Percentiles rank a stretch among this genome's conserved stretches.
Evolutionary conservation across 352 stramenopile species (phyloP).

Genomic region (Blastocystis hominis): DNA sequence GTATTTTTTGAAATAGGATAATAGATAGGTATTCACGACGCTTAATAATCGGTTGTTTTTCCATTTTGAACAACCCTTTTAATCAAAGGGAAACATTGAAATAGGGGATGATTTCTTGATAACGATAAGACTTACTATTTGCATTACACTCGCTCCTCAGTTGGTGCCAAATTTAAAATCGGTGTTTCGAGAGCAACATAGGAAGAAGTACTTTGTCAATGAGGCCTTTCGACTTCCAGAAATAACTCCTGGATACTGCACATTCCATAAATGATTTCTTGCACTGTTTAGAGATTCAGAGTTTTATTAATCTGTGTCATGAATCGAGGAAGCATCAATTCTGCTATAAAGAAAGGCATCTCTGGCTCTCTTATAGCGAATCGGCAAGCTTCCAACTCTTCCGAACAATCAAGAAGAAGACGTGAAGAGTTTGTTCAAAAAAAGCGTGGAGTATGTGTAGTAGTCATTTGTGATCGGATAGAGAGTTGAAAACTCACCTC

Average conservation of each 20-base stretch:
- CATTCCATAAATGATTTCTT: no score
- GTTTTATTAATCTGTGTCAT: background rate
- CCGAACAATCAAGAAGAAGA: background rate
- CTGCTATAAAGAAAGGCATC: conserved; percentile 23
- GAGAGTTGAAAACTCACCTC: background rate
- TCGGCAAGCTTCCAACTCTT: background rate
- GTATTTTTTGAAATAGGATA: background rate
- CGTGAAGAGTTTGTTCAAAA: conserved; percentile 30
- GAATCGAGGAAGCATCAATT: conserved; percentile 28
- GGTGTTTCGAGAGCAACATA: no score
- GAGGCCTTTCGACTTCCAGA: no score
- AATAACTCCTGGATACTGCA: no score
- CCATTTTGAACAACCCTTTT: background rate
- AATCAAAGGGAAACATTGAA: background rate
- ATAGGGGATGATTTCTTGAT: background rate
- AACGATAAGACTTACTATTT: background rate
- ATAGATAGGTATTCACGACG: background rate
- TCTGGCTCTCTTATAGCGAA: background rate
- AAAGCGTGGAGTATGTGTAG: background rate
- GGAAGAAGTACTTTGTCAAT: no score
- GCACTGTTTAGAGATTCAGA: no score
- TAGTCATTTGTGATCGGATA: background rate
- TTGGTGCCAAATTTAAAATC: no score
- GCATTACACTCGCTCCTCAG: no score
- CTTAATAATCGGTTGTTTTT: background rate